A percentile compares a stretch with the other conserved stretches of the same genome.
These are phyloP conservation scores for Irpex lacteus DNA, from an alignment of 1,284 basidiomycete species.

Conservation along the genomic window DNA sequence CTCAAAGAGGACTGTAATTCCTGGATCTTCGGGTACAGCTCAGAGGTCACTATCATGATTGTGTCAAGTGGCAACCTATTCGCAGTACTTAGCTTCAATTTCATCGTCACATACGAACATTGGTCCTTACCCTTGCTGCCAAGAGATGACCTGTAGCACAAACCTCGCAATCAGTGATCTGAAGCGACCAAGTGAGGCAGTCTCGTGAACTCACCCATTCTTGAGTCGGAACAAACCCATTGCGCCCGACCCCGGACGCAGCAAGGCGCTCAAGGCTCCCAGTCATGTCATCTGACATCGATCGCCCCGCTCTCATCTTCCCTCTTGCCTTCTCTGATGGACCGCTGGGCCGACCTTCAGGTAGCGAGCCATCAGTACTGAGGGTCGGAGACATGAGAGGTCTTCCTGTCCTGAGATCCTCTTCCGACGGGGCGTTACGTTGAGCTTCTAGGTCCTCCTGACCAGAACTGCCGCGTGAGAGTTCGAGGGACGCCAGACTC, in stretches of 20 bases:
- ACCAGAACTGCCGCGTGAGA: constrained; percentile 16
- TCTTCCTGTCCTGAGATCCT: constrained; percentile 21
- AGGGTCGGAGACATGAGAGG: constrained; percentile 42
- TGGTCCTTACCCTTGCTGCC: constrained; percentile 75
- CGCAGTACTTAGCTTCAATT: constrained; percentile 4
- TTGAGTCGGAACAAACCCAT: constrained; percentile 90
- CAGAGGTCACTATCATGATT: constrained; percentile 81
- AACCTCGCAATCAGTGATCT: neutral
- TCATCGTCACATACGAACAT: constrained; percentile 9
- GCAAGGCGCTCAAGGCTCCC: constrained; percentile 62
- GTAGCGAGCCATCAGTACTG: constrained; percentile 28
- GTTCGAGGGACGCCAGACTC: constrained; percentile 26
- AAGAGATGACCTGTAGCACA: constrained; percentile 64
- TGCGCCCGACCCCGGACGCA: constrained; percentile 70
- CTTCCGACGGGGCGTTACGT: constrained; percentile 20
- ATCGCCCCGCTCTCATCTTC: constrained; percentile 76
- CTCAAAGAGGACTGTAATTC: constrained; percentile 66
- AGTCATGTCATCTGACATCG: constrained; percentile 57
- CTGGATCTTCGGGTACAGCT: constrained; percentile 85
- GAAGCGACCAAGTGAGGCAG: neutral
- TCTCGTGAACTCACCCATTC: constrained; percentile 73
- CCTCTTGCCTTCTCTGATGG: constrained; percentile 84
- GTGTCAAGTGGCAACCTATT: constrained; percentile 79
- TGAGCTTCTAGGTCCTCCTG: constrained; percentile 28
- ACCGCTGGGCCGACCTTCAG: constrained; percentile 25